Evolutionary conservation across 345 rosid genomes (phyloP), one percentile per base, ranked within the genome.

Genomic region (Firmiana major): DNA sequence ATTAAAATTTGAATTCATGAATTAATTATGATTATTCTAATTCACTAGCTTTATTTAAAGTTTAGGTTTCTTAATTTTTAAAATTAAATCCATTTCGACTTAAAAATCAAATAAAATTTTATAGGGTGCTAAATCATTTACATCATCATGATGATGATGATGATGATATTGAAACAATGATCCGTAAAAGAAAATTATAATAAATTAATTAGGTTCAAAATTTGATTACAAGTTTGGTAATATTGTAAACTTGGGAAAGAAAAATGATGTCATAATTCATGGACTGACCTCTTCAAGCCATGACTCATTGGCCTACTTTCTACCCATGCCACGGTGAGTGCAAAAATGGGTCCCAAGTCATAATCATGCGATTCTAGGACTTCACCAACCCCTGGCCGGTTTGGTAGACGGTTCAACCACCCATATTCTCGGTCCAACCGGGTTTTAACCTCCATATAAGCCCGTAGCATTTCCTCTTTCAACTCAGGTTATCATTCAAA

Each of bases 361-460:
- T 5, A 15, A 15, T 51, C 75, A 54, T 26, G 78, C 38, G 7
- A 16, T 38, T 34, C 45, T 63, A n/a, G 28, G 43, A 57, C 34
- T 46, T 72, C 80, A 71, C 76, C 80, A 78, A 78, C 76, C 63
- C 74, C 81, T 64, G 63, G 63, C 77, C 80, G 71, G 80, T 78
- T 69, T 49, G 85, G 78, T 36, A 45, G 71, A 68, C 78, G 72
- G 81, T 55, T 76, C 79, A 81, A 65, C 77, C 53, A 74, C 69
- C 48, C 7, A 17, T 9, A 63, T 13, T 64, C 76, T 69, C 76
- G 83, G 77, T 72, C 73, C 74, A 42, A 42, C 73, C 85, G 81
- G 82, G 81, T 53, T 43, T 16, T 74, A 36, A 17, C 64, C 60
- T 62, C 82, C 73, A 15, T 76, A 63, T 77, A 73, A 53, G 19